Evolutionary conservation across 768 basidiomycete genomes (phyloP).

Genomic region (Cystofilobasidium ferigula): DNA sequence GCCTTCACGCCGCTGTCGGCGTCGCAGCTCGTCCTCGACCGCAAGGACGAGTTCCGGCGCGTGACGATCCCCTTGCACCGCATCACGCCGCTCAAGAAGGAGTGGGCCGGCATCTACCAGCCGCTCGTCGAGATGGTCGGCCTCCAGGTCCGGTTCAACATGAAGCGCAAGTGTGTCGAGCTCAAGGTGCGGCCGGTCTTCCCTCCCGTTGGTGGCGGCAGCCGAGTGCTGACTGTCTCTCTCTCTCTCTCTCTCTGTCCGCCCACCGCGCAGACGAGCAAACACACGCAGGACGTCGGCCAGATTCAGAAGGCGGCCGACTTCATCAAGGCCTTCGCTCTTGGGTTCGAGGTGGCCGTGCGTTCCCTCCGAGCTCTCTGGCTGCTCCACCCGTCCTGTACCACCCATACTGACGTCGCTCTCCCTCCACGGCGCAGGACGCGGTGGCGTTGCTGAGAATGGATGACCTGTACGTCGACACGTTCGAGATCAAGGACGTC

Average conservation of each 20-base stretch:
- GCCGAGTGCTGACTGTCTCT: constrained; percentile 33
- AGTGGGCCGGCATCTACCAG: constrained; percentile 90
- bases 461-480: constrained; percentile 95
- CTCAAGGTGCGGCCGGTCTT: constrained; percentile 56
- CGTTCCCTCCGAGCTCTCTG: constrained; percentile 29
- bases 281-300: constrained; percentile 83
- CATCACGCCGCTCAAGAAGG: constrained; percentile 92
- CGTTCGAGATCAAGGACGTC: constrained; percentile 98
- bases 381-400: not conserved
- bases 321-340: constrained; percentile 85
- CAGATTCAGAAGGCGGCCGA: constrained; percentile 94
- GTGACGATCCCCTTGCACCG: constrained; percentile 91
- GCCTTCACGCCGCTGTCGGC: constrained; percentile 24
- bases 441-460: constrained; percentile 86
- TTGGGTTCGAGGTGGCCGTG: constrained; percentile 93
- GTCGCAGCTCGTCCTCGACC: constrained; percentile 33
- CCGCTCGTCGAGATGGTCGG: constrained; percentile 90
- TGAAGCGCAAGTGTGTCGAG: constrained; percentile 76
- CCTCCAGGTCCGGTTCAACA: constrained; percentile 95
- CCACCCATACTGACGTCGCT: not conserved
- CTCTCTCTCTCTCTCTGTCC: not conserved
- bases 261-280: constrained; percentile 56
- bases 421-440: constrained; percentile 48
- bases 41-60: constrained; percentile 56
- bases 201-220: not conserved